Evolutionary conservation across 148 eudicot species (phyloP).

Genomic region (Dysphania ambrosioides): DNA sequence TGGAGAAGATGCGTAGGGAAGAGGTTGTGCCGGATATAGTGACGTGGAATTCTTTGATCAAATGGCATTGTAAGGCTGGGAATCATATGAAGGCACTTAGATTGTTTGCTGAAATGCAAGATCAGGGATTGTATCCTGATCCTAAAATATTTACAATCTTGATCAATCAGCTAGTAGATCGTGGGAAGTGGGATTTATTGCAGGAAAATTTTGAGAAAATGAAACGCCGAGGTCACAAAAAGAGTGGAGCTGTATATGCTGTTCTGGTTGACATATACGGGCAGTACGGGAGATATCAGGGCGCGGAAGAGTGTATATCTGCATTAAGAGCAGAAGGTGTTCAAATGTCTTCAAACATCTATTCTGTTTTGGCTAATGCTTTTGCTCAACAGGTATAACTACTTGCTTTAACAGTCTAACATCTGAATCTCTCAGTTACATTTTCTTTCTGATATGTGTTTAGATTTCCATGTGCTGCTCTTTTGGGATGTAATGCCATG

Average conservation of each 20-base stretch:
- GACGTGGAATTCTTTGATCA: slow-evolving; percentile 81
- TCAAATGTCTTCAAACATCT: slow-evolving; percentile 58
- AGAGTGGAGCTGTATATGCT: slow-evolving; percentile 66
- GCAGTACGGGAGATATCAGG: slow-evolving; percentile 69
- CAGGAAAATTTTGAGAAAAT: slow-evolving; percentile 59
- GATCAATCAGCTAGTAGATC: slow-evolving; percentile 66
- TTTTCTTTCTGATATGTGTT: not conserved
- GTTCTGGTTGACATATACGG: slow-evolving; percentile 88
- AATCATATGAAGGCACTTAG: slow-evolving; percentile 48
- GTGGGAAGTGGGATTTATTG: slow-evolving; percentile 75
- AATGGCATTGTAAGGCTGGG: slow-evolving; percentile 71
- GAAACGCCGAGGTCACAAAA: slow-evolving; percentile 56
- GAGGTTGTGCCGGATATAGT: slow-evolving; percentile 58
- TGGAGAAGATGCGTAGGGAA: slow-evolving; percentile 60
- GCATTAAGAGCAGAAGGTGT: slow-evolving; percentile 65
- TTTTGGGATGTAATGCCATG: not conserved
- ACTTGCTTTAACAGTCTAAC: not conserved
- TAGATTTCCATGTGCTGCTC: not conserved
- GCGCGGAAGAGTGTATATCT: slow-evolving; percentile 59
- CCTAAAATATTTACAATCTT: slow-evolving; percentile 63
- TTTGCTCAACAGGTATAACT: slow-evolving; percentile 78
- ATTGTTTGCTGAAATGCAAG: slow-evolving; percentile 72
- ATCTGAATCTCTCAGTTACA: not conserved
- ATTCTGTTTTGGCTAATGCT: slow-evolving; percentile 85
- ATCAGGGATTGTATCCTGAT: slow-evolving; percentile 87